phyloP scores from a whole-genome alignment of 2,329 filamentous ascomycete species.

The Cladosporium halotolerans region DNA sequence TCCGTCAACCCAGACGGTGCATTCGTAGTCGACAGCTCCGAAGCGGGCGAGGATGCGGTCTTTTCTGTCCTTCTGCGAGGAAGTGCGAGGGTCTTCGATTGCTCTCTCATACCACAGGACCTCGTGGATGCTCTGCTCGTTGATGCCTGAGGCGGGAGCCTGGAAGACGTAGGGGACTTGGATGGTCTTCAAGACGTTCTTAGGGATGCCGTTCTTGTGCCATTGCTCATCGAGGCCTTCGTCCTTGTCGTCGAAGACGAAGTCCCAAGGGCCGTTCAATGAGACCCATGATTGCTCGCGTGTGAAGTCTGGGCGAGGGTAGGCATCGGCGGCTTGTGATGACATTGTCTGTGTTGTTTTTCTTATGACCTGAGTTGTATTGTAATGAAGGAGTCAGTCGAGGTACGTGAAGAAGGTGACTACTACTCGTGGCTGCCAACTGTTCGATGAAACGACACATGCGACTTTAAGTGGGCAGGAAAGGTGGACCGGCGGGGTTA shows the following conservation, averaged over 20 bases:
- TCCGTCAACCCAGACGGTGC: slow-evolving; percentile 52
- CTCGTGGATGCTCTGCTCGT: slow-evolving; percentile 57
- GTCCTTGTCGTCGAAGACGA: slow-evolving; percentile 61
- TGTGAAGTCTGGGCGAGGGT: slow-evolving; percentile 61
- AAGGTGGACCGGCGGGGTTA: background rate
- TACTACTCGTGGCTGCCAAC: background rate
- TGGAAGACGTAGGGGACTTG: slow-evolving; percentile 62
- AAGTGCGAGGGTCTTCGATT: slow-evolving; percentile 22
- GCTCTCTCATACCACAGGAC: slow-evolving; percentile 59
- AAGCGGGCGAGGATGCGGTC: slow-evolving; percentile 49
- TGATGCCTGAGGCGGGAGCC: slow-evolving; percentile 56
- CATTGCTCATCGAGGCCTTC: slow-evolving; percentile 48
- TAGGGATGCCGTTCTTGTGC: slow-evolving; percentile 48
- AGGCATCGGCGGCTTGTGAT: slow-evolving; percentile 24
- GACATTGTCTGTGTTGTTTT: background rate
- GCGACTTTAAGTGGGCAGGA: background rate
- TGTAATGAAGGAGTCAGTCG: background rate
- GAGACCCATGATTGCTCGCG: slow-evolving; percentile 53
- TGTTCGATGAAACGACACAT: background rate
- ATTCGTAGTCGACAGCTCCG: slow-evolving; percentile 58
- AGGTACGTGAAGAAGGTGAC: background rate
- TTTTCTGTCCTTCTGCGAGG: slow-evolving; percentile 25
- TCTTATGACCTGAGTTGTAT: background rate
- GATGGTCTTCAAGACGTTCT: slow-evolving; percentile 48
- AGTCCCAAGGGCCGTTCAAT: slow-evolving; percentile 58